Conservation (phyloP, 192 early-diverging fungal species). For the Backusella macrospora region DNA sequence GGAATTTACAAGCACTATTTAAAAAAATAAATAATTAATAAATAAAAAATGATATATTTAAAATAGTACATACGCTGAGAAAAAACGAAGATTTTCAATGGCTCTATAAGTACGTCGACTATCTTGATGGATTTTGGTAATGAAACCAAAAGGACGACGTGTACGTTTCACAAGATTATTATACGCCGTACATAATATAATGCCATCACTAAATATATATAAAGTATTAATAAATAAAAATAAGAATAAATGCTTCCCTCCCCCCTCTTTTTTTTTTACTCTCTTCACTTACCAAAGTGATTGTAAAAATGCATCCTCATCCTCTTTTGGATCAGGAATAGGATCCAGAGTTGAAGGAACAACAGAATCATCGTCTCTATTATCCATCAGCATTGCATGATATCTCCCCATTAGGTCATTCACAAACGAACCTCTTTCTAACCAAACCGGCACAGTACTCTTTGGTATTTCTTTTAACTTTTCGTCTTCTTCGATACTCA, state of each 20-base stretch:
- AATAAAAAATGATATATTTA: neutral
- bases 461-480: slow-evolving; percentile 8
- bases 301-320: slow-evolving; percentile 50
- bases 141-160: slow-evolving; percentile 58
- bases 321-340: slow-evolving; percentile 36
- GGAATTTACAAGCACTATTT: slow-evolving; percentile 59
- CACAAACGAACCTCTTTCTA: slow-evolving; percentile 33
- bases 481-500: slow-evolving; percentile 5
- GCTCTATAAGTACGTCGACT: slow-evolving; percentile 56
- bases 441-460: slow-evolving; percentile 34
- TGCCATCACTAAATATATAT: slow-evolving; percentile 42
- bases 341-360: neutral
- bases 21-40: neutral
- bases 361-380: slow-evolving; percentile 21
- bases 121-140: slow-evolving; percentile 58
- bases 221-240: neutral
- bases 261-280: neutral
- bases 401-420: slow-evolving; percentile 45
- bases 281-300: slow-evolving; percentile 43
- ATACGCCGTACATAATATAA: slow-evolving; percentile 53
- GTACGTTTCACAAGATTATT: slow-evolving; percentile 55
- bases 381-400: slow-evolving; percentile 52
- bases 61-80: slow-evolving; percentile 51
- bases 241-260: too few species aligned
- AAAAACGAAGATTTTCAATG: slow-evolving; percentile 60